phyloP scores from a whole-genome alignment of 495 filamentous ascomycete genomes.

The Daldinia concentrica region DNA sequence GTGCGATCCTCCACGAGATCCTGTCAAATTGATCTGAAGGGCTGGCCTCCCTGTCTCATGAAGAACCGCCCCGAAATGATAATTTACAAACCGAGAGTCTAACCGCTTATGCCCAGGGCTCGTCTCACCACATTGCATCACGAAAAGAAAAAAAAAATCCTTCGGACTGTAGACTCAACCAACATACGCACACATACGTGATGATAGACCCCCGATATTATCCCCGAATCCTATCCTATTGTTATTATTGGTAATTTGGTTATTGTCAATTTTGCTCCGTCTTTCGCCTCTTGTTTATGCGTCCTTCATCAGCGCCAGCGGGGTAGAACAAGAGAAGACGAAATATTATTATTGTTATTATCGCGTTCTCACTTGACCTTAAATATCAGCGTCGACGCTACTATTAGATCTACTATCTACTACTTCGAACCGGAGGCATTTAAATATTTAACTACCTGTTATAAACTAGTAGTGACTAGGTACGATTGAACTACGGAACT shows the following conservation, averaged over 20 bases:
- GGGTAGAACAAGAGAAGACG: neutral
- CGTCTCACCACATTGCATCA: slow-evolving; percentile 35
- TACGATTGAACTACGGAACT: neutral
- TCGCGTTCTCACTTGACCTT: neutral
- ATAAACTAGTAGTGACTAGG: neutral
- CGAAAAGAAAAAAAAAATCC: slow-evolving; percentile 23
- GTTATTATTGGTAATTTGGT: neutral
- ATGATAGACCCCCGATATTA: too few relatives aligned
- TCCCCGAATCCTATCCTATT: too few relatives aligned
- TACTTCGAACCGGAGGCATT: neutral
- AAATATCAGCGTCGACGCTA: neutral
- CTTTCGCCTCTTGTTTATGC: neutral
- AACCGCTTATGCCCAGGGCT: slow-evolving; percentile 31
- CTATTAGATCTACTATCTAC: neutral
- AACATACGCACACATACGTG: neutral
- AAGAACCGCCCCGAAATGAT: slow-evolving; percentile 8
- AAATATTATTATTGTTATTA: neutral
- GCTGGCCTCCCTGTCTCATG: slow-evolving; percentile 6
- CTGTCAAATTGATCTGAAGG: neutral
- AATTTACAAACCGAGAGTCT: slow-evolving; percentile 17
- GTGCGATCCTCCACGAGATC: neutral
- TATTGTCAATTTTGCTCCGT: neutral
- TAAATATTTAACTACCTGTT: neutral
- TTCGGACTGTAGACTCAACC: slow-evolving; percentile 6
- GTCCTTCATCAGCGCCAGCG: neutral